Base-by-base conservation (phyloP, 495 filamentous ascomycete genomes). In the Thozetella sp. region DNA sequence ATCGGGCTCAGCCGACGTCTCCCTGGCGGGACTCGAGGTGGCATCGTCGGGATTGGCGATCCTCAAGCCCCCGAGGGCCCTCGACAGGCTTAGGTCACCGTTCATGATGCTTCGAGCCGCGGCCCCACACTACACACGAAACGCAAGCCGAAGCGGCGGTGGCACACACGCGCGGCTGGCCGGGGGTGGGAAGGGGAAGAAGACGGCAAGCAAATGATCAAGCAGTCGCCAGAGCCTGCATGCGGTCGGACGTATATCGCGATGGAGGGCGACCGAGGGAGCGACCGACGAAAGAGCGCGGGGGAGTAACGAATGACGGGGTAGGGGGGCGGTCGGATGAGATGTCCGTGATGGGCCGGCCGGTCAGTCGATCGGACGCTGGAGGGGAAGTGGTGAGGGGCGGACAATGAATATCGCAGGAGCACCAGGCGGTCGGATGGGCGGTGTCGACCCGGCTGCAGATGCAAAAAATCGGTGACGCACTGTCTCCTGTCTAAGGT, bases 21-120 rank as follows among this genome's bases (percentile, higher is more conserved):
- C 78, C 60, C 76, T 76, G n/a, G 86, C 76, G 45, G 76, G 73
- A 61, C 80, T 76, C 43, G 89, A 80, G 26, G 89, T 87, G 51
- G 85, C 83, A 73, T 95, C 87, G 80, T 97, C 94, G 45, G 96
- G 95, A 72, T 99, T 99, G 61, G 96, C 96, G 68, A 98, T 98
- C 64, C 95, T 90, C 72, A 99, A 80, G 64, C 96, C 96, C 55
- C 96, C 96, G 63, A 99, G 82, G 59, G 92, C 90, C 75, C 93
- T 90, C 56, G 95, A 96, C 53, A 99, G 86, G 72, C 91, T 97
- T 64, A 97, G 76, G 75, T 97, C 94, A 68, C 90, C 91, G 71
- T 94, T 90, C 94, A 97, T 97, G 69, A 27, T 72, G 60, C 15
- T 25, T 37, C 11, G 13, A 15, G 57, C 20, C 55, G 17, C 45